Evolutionary conservation across 257 asterid species (phyloP), one percentile per base, ranked within the genome.

Genomic region (Nicotiana knightiana): DNA sequence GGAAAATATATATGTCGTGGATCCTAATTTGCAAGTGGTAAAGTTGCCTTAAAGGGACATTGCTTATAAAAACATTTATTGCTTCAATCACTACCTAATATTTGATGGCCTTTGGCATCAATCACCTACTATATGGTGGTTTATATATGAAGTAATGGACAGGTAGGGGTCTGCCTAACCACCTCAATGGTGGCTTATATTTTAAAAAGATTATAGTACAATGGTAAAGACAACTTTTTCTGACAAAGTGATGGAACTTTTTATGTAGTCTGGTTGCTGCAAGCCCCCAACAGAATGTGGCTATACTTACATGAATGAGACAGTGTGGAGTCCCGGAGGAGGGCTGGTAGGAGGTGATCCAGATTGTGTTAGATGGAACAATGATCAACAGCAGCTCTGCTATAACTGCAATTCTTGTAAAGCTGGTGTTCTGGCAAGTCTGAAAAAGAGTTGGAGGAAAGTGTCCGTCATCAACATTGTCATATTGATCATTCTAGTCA

Each of bases 201-300:
- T 21, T 21, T 21, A 21, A 21, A 21, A 21, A 21, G 24, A 21
- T 37, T 43, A 43, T 43, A 43, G 10, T 43, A 43, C 48, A 43
- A 3, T 43, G 48, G 48, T 43, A 8, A 8, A 43, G 24, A 63
- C 21, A 18, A 48, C 53, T 6, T 46, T 21, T 51, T 46, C 7
- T 80, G 61, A 80, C 51, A 48, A 28, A 58, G 9, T 16, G 4
- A 18, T 37, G 18, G 18, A 1, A 80, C 37, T 30, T 73, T 57
- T 79, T 75, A 6, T 83, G 67, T 65, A 95, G 99, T 95, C 98
- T 1, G 98, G 99, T 83, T 95, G 99, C 55, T 95, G 99, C 92
- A 95, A 95, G 82, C 97, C 99, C 10, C 99, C 96, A 0, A 90
- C 97, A 11, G 89, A 88, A 11, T 95, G 99, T 70, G 98, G 95